These are phyloP conservation scores for Apiotrichum sp. DNA, from an alignment of 1,284 basidiomycete genomes.

Conservation along the genomic window DNA sequence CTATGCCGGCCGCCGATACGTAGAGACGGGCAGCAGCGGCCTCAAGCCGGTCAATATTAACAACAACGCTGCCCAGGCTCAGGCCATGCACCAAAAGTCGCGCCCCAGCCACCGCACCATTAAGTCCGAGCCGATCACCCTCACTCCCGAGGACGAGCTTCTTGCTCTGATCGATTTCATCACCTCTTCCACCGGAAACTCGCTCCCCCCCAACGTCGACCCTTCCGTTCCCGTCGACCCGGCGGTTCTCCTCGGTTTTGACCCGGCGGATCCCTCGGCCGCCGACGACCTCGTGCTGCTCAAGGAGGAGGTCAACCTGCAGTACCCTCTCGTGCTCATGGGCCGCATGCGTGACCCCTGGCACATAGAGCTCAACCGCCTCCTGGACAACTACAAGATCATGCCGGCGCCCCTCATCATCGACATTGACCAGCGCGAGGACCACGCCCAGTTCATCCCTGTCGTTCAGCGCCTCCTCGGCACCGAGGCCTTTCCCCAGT, in stretches of 20 bases:
- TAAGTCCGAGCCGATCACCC: constrained; percentile 2
- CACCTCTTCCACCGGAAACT: constrained; percentile 68
- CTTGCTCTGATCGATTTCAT: constrained; percentile 69
- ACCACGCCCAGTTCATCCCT: constrained; percentile 51
- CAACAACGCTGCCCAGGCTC: background rate
- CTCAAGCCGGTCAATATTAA: constrained; percentile 2
- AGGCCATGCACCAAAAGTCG: background rate
- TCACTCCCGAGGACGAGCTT: constrained; percentile 56
- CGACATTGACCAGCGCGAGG: constrained; percentile 63
- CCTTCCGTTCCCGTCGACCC: constrained; percentile 65
- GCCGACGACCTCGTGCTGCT: constrained; percentile 46
- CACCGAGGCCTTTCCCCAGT: constrained; percentile 58
- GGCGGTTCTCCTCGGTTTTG: constrained; percentile 73
- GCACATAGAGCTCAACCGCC: constrained; percentile 59
- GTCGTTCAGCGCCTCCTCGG: constrained; percentile 56
- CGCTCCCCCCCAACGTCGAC: constrained; percentile 62
- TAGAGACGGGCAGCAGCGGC: background rate
- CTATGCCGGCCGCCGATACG: background rate
- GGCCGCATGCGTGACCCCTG: constrained; percentile 58
- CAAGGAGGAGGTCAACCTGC: constrained; percentile 55
- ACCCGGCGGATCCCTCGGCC: constrained; percentile 57
- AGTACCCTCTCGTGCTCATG: constrained; percentile 71
- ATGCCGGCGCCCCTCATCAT: constrained; percentile 63
- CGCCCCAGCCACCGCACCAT: background rate
- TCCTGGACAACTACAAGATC: constrained; percentile 58